phyloP scores from a whole-genome alignment of 2,329 filamentous ascomycete genomes.

The Phyllosticta paracitricarpa region DNA sequence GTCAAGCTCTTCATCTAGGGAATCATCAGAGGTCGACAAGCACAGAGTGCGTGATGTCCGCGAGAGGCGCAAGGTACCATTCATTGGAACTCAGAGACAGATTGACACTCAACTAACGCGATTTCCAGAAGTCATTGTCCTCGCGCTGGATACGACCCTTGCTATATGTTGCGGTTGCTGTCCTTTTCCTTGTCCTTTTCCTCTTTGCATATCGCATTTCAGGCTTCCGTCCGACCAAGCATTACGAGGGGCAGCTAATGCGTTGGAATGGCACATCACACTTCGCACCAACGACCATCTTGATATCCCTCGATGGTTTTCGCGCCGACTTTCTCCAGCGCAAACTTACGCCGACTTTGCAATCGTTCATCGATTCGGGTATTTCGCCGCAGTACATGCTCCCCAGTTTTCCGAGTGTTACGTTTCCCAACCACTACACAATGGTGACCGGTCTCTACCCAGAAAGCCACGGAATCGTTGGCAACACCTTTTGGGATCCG shows the following conservation, averaged over 20 bases:
- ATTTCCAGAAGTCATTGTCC: not conserved
- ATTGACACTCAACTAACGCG: slow-evolving; percentile 22
- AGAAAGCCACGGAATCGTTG: slow-evolving; percentile 84
- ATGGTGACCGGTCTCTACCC: slow-evolving; percentile 86
- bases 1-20: slow-evolving; percentile 36
- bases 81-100: not conserved
- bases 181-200: slow-evolving; percentile 46
- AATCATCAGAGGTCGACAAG: slow-evolving; percentile 37
- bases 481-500: slow-evolving; percentile 92
- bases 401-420: slow-evolving; percentile 91
- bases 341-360: slow-evolving; percentile 72
- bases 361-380: slow-evolving; percentile 67
- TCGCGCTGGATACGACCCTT: slow-evolving; percentile 28
- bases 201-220: slow-evolving; percentile 46
- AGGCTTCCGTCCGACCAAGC: slow-evolving; percentile 10
- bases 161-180: slow-evolving; percentile 36
- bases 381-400: slow-evolving; percentile 88
- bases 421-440: slow-evolving; percentile 91
- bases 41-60: slow-evolving; percentile 45
- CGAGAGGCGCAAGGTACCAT: slow-evolving; percentile 18
- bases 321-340: slow-evolving; percentile 84
- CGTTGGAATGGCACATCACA: slow-evolving; percentile 72
- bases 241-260: slow-evolving; percentile 17
- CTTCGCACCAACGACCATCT: slow-evolving; percentile 83
- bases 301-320: slow-evolving; percentile 93